Evolutionary conservation across 306 rosid genomes (phyloP).

Genomic region (Quercus bicolor): DNA sequence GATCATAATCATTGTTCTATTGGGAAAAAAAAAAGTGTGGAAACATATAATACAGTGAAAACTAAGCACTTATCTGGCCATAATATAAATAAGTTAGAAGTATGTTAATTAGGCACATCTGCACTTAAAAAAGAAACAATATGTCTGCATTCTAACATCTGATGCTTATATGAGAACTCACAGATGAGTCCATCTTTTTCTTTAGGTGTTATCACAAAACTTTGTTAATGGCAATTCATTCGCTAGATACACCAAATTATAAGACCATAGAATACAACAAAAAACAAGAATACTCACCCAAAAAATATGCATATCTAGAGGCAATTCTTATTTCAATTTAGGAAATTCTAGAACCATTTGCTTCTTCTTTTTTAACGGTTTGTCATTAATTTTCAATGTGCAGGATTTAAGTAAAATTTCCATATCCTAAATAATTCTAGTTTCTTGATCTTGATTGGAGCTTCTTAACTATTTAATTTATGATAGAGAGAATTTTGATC

Average conservation of each 20-base stretch:
- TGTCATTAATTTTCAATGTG: background rate
- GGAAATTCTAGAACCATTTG: background rate
- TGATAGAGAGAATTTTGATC: background rate
- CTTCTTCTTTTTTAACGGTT: background rate
- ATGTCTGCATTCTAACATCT: background rate
- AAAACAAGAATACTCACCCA: background rate
- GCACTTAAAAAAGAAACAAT: background rate
- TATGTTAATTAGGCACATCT: background rate
- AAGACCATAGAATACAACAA: background rate
- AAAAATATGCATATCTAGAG: background rate
- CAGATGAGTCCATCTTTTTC: background rate
- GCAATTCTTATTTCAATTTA: too few species aligned
- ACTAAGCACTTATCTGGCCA: background rate
- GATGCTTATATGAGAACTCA: background rate
- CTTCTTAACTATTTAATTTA: background rate
- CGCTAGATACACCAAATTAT: background rate
- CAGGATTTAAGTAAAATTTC: background rate
- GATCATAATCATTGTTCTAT: background rate
- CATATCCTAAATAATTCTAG: background rate
- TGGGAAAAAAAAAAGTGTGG: background rate
- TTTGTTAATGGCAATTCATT: too few species aligned
- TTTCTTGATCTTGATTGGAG: background rate
- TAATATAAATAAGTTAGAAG: background rate
- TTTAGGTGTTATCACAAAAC: background rate
- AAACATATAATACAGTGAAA: background rate